phyloP scores from a whole-genome alignment of 2,329 filamentous ascomycete species.

The Cercospora sojina region DNA sequence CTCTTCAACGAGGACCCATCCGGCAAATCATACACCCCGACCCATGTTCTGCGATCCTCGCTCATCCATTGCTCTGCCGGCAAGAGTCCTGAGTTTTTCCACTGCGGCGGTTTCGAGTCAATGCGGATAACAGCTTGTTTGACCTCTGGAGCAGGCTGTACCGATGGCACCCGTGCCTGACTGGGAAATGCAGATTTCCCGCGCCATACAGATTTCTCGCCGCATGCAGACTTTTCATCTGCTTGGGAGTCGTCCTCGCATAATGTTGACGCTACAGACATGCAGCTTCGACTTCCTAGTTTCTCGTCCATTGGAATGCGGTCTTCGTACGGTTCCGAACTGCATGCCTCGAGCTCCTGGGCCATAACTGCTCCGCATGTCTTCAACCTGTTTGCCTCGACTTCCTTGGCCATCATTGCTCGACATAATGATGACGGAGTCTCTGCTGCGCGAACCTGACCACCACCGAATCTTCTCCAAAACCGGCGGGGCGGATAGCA shows the following conservation, averaged over 20 bases:
- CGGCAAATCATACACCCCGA: background rate
- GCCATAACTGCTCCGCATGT: background rate
- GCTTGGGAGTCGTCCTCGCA: background rate
- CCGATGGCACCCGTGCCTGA: background rate
- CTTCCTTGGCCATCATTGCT: background rate
- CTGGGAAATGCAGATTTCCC: background rate
- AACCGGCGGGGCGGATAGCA: conserved; percentile 4
- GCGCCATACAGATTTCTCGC: background rate
- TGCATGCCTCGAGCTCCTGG: background rate
- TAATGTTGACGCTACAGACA: background rate
- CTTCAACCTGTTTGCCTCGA: background rate
- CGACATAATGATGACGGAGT: background rate
- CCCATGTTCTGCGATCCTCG: background rate
- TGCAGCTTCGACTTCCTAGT: background rate
- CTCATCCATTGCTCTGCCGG: background rate
- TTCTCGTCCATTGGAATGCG: background rate
- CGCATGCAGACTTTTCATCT: background rate
- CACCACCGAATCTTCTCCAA: background rate
- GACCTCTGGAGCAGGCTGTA: background rate
- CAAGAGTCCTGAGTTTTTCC: background rate
- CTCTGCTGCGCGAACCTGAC: background rate
- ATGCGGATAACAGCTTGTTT: background rate
- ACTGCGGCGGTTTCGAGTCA: background rate
- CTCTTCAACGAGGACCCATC: background rate
- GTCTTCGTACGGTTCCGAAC: background rate